phyloP scores from a whole-genome alignment of 768 basidiomycete species.

The Lactarius tabidus region DNA sequence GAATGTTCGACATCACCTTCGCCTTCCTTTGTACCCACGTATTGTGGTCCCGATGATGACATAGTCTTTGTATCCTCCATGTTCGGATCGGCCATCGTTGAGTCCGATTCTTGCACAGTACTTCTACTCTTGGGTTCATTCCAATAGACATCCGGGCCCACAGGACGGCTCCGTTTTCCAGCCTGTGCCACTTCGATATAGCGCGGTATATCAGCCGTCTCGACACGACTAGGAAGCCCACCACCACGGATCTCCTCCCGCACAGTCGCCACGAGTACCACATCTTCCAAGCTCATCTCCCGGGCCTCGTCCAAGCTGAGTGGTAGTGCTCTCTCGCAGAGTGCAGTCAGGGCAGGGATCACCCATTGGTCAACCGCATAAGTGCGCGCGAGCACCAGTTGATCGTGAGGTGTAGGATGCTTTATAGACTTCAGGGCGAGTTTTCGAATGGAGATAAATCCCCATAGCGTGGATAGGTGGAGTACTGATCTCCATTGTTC shows the following conservation, averaged over 20 bases:
- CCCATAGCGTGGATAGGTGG: slow-evolving; percentile 32
- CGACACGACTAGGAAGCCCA: no score
- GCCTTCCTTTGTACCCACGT: no score
- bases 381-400: slow-evolving; percentile 22
- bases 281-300: slow-evolving; percentile 16
- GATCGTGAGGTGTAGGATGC: slow-evolving; percentile 17
- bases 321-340: slow-evolving; percentile 17
- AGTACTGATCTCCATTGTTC: slow-evolving; percentile 33
- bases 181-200: not conserved
- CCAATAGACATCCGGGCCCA: not conserved
- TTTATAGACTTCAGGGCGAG: slow-evolving; percentile 17
- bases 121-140: not conserved
- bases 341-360: slow-evolving; percentile 13
- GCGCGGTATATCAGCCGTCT: slow-evolving; percentile 5
- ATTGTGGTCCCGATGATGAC: not conserved
- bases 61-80: not conserved
- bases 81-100: not conserved
- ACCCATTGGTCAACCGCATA: slow-evolving; percentile 21
- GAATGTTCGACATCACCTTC: no score
- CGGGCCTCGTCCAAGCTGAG: slow-evolving; percentile 14
- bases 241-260: not conserved
- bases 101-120: not conserved
- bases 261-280: slow-evolving; percentile 5
- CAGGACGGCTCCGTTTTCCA: not conserved
- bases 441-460: slow-evolving; percentile 30